These are phyloP conservation scores for Tylopilus plumbeoviolaceoides DNA, from an alignment of 768 basidiomycete species.

Conservation along the genomic window DNA sequence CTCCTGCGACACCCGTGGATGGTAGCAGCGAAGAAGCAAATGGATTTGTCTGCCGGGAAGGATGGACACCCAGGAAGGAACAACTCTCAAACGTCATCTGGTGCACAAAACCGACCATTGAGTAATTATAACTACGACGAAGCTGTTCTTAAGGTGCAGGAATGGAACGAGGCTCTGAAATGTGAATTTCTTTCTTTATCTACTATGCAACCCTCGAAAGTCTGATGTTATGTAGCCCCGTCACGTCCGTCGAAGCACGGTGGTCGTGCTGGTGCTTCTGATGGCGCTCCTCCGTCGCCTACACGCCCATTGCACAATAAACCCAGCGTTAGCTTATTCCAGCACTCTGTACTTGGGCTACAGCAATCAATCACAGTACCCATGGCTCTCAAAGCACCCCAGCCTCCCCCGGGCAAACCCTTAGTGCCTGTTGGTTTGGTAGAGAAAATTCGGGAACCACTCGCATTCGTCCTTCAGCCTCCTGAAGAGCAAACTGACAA, in stretches of 20 bases:
- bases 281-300: slow-evolving; percentile 44
- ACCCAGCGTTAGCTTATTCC: slow-evolving; percentile 23
- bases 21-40: slow-evolving; percentile 75
- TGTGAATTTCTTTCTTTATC: slow-evolving; percentile 45
- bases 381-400: slow-evolving; percentile 21
- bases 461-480: slow-evolving; percentile 61
- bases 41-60: slow-evolving; percentile 38
- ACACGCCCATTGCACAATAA: slow-evolving; percentile 32
- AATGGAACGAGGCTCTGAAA: slow-evolving; percentile 97
- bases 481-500: slow-evolving; percentile 90
- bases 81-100: slow-evolving; percentile 36
- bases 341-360: slow-evolving; percentile 32
- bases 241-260: slow-evolving; percentile 70
- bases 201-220: not conserved
- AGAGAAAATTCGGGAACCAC: slow-evolving; percentile 47
- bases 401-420: slow-evolving; percentile 17
- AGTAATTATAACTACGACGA: slow-evolving; percentile 92
- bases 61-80: slow-evolving; percentile 25
- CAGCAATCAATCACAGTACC: slow-evolving; percentile 35
- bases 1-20: slow-evolving; percentile 95
- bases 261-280: slow-evolving; percentile 31
- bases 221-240: slow-evolving; percentile 47
- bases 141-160: slow-evolving; percentile 90
- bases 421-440: slow-evolving; percentile 29
- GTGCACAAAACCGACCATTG: slow-evolving; percentile 41